A percentile compares a stretch with the other conserved stretches of the same genome.
Evolutionary conservation across 192 early-diverging fungal genomes (phyloP).

Genomic region (Geranomyces variabilis): DNA sequence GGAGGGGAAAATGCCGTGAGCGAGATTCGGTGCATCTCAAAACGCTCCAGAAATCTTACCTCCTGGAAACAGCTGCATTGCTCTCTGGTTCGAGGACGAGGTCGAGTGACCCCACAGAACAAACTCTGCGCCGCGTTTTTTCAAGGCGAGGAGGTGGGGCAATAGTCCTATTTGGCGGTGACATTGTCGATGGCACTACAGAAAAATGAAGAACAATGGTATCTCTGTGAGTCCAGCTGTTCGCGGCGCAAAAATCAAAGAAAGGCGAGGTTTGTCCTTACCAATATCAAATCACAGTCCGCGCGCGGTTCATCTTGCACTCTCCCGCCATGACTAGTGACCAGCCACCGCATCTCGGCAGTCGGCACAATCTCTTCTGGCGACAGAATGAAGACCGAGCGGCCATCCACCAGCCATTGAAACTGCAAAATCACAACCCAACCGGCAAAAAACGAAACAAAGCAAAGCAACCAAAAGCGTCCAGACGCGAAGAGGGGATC

Average conservation of each 20-base stretch:
- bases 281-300: constrained; percentile 16
- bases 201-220: too few species aligned
- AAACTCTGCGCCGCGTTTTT: neutral
- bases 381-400: neutral
- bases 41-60: neutral
- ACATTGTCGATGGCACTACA: constrained; percentile 14
- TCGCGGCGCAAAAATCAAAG: neutral
- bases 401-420: constrained; percentile 19
- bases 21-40: neutral
- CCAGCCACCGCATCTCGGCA: constrained; percentile 14
- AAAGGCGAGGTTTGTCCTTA: neutral
- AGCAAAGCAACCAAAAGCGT: too few species aligned
- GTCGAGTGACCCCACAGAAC: constrained; percentile 7
- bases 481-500: too few species aligned
- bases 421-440: constrained; percentile 9
- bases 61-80: constrained; percentile 1
- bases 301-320: neutral
- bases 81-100: neutral
- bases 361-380: constrained; percentile 7
- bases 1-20: neutral
- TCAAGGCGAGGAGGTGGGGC: constrained; percentile 6
- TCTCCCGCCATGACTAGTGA: neutral
- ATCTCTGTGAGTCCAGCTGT: too few species aligned
- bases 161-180: neutral
- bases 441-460: too few species aligned